Evolutionary conservation across 176 grass and related monocot species (phyloP).

Genomic region (Oryza nivara): DNA sequence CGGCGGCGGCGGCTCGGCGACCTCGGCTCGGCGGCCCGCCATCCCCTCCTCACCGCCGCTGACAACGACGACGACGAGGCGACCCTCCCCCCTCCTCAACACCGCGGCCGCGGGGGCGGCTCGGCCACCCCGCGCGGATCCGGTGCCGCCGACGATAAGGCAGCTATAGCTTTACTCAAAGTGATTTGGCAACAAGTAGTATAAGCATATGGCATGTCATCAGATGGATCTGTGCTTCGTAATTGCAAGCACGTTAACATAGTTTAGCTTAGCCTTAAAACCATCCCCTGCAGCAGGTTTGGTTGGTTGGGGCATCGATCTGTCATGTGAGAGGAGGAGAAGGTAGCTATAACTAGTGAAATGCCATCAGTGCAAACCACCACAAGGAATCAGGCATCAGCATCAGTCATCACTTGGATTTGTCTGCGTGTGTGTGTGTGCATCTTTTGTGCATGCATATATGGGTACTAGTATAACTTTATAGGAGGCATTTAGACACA

Average conservation of each 20-base stretch:
- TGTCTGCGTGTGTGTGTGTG: conserved; percentile 18
- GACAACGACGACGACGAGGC: too few species aligned
- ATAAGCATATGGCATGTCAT: conserved; percentile 32
- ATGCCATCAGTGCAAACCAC: conserved; percentile 40
- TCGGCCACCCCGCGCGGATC: too few species aligned
- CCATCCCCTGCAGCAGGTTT: conserved; percentile 7
- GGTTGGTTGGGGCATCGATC: conserved; percentile 33
- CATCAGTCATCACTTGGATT: conserved; percentile 45
- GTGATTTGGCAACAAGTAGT: neutral
- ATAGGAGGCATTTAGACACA: conserved; percentile 12
- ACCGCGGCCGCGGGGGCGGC: too few species aligned
- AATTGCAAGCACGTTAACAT: conserved; percentile 42
- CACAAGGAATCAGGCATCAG: conserved; percentile 43
- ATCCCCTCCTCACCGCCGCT: too few species aligned
- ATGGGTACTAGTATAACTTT: conserved; percentile 13
- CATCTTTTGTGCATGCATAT: conserved; percentile 22
- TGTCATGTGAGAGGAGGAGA: conserved; percentile 17
- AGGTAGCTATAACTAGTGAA: conserved; percentile 29
- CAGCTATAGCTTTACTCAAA: neutral
- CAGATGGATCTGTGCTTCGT: conserved; percentile 30
- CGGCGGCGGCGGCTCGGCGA: too few species aligned
- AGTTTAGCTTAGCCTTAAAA: conserved; percentile 14
- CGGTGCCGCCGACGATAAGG: too few species aligned
- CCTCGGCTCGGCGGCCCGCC: too few species aligned
- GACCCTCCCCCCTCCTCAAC: too few species aligned